phyloP scores from a whole-genome alignment of 371 early-diverging fungal species.

The Haplosporangium sp. region DNA sequence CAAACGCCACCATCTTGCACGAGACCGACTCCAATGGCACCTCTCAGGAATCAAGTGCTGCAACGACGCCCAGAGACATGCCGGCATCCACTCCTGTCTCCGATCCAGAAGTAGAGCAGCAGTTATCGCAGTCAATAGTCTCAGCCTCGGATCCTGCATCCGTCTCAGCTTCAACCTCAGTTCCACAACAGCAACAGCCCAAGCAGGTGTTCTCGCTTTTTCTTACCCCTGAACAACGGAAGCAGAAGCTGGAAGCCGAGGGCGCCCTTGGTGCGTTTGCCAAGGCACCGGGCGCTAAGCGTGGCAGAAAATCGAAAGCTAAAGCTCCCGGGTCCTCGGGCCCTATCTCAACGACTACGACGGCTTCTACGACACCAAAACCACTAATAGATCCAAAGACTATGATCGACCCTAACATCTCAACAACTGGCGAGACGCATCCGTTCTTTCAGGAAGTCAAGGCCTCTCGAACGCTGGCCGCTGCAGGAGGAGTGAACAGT shows the following conservation, averaged over 20 bases:
- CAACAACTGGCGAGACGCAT: conserved; percentile 49
- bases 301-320: too few species aligned
- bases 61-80: neutral
- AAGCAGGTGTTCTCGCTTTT: too few species aligned
- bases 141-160: neutral
- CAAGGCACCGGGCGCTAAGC: too few species aligned
- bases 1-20: conserved; percentile 27
- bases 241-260: too few species aligned
- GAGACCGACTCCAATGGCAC: neutral
- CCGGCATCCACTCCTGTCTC: neutral
- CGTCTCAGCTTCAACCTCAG: neutral
- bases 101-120: neutral
- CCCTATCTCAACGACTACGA: too few species aligned
- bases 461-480: conserved; percentile 13
- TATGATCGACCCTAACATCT: conserved; percentile 43
- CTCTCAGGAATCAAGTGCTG: neutral
- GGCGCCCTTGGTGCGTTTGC: too few species aligned
- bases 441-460: conserved; percentile 48
- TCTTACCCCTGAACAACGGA: too few species aligned
- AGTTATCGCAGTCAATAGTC: neutral
- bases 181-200: too few species aligned
- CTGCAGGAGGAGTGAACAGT: neutral
- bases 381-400: conserved; percentile 13
- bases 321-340: too few species aligned
- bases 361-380: conserved; percentile 2